Evolutionary conservation across 768 basidiomycete species (phyloP).

Genomic region (Boletus rex-veris): DNA sequence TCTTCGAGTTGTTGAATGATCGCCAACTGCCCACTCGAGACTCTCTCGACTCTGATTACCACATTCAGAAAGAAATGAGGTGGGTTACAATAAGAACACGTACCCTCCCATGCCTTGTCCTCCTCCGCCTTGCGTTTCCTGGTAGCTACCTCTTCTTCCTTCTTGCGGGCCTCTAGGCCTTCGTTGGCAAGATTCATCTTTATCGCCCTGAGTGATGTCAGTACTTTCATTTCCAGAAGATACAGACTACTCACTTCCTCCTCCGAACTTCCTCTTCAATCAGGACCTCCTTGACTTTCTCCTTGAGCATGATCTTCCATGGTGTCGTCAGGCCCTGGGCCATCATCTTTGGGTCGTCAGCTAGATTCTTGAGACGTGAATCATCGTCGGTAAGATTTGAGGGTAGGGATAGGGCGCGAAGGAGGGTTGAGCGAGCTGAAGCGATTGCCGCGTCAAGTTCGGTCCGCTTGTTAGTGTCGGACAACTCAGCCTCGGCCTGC

Average conservation of each 20-base stretch:
- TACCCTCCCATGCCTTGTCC: constrained; percentile 88
- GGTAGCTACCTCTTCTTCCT: constrained; percentile 75
- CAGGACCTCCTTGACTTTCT: constrained; percentile 76
- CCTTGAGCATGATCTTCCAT: constrained; percentile 63
- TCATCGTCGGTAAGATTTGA: constrained; percentile 57
- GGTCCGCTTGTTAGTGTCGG: constrained; percentile 73
- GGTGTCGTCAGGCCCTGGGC: constrained; percentile 44
- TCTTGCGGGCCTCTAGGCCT: constrained; percentile 88
- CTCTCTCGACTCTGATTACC: constrained; percentile 60
- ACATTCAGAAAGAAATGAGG: neutral
- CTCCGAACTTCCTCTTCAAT: constrained; percentile 88
- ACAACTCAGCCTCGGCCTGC: constrained; percentile 82
- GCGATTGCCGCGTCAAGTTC: constrained; percentile 78
- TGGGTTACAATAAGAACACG: constrained; percentile 4
- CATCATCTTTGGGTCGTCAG: constrained; percentile 34
- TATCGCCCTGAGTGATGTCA: constrained; percentile 55
- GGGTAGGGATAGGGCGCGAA: constrained; percentile 63
- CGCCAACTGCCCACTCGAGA: constrained; percentile 85
- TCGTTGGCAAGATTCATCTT: constrained; percentile 92
- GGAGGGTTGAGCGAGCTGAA: constrained; percentile 65
- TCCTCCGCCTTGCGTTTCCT: constrained; percentile 88
- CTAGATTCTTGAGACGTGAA: constrained; percentile 46
- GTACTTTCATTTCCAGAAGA: neutral
- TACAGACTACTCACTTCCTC: constrained; percentile 56
- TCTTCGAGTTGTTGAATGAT: constrained; percentile 62